phyloP scores from a whole-genome alignment of 2,329 filamentous ascomycete species.

The Aspergillus glaucus region DNA sequence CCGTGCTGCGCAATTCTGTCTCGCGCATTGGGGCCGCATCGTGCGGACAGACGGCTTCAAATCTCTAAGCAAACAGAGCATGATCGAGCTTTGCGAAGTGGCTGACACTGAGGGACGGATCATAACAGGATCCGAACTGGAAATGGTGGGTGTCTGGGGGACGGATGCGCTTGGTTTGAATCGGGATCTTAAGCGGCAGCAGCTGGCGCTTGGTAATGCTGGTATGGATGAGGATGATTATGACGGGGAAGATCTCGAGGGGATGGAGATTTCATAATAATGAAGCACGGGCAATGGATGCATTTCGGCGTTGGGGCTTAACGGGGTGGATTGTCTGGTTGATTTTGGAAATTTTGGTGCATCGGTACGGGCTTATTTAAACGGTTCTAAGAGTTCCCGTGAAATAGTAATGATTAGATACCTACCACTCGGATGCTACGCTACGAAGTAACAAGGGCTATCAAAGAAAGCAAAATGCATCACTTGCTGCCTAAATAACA shows the following conservation, averaged over 20 bases:
- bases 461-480: too few species aligned
- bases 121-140: constrained; percentile 77
- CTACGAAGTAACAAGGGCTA: too few species aligned
- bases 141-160: constrained; percentile 51
- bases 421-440: too few species aligned
- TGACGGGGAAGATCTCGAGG: constrained; percentile 43
- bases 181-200: constrained; percentile 25
- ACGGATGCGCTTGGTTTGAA: constrained; percentile 39
- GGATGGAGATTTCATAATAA: constrained; percentile 39
- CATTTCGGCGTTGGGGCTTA: constrained; percentile 11
- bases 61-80: constrained; percentile 66
- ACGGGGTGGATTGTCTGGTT: constrained; percentile 1
- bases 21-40: constrained; percentile 90
- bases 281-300: background rate
- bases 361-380: background rate
- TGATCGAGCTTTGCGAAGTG: constrained; percentile 89
- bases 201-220: constrained; percentile 19
- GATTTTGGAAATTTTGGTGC: background rate
- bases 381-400: too few species aligned
- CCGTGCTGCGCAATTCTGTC: constrained; percentile 78
- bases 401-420: too few species aligned
- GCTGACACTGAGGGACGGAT: constrained; percentile 90
- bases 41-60: constrained; percentile 86
- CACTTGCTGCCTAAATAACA: too few species aligned
- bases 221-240: constrained; percentile 35